Conservation (phyloP, 345 rosid genomes). For the Moricandia moricandioides region DNA sequence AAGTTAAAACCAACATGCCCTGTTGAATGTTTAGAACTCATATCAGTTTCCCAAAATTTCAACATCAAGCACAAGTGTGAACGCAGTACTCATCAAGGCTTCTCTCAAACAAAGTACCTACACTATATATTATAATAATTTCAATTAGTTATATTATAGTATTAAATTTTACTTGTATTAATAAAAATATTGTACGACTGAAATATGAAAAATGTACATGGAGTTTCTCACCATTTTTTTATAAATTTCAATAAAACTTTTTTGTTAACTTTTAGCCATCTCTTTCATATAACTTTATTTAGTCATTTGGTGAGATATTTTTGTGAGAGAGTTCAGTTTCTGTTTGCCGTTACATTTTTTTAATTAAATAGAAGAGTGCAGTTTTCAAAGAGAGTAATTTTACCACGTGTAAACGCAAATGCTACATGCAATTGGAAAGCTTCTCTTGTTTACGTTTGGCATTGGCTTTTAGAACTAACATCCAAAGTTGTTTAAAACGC, state of each 20-base stretch:
- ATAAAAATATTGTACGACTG: too few species aligned
- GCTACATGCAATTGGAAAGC: not conserved
- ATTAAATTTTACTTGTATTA: too few species aligned
- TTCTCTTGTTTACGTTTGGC: not conserved
- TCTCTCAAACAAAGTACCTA: too few species aligned
- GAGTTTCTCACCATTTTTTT: too few species aligned
- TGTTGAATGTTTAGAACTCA: conserved; percentile 24
- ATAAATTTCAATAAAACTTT: too few species aligned
- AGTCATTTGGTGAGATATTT: too few species aligned
- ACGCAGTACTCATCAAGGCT: not conserved
- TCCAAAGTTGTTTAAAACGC: not conserved
- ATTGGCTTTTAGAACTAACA: not conserved
- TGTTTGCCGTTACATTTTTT: conserved; percentile 5
- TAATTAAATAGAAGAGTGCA: not conserved
- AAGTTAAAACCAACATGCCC: conserved; percentile 72
- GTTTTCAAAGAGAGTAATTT: too few species aligned
- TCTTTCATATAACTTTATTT: too few species aligned
- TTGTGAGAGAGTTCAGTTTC: not conserved
- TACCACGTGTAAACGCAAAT: not conserved
- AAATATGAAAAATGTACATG: too few species aligned
- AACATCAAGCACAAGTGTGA: not conserved
- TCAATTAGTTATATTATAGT: too few species aligned
- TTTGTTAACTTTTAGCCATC: too few species aligned
- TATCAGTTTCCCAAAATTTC: not conserved
- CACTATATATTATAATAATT: too few species aligned